Percentiles rank a stretch among this genome's conserved stretches.
These are phyloP conservation scores for Chlamydomonas reinhardtii DNA, from an alignment of 163 green algal genomes.

Conservation along the genomic window DNA sequence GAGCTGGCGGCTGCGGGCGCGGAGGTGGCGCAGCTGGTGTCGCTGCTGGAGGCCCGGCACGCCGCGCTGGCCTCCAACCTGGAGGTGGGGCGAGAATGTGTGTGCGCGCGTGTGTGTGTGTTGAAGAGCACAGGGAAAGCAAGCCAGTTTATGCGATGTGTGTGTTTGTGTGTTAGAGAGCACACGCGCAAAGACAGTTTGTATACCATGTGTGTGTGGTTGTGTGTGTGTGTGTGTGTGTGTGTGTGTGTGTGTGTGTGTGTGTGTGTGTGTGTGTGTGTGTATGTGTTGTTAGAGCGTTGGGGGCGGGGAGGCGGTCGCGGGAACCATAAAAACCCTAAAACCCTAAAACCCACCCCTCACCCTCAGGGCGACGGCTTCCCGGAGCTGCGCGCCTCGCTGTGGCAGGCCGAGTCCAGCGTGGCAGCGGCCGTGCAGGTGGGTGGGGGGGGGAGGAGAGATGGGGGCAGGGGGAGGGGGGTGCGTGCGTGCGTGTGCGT, in stretches of 20 bases:
- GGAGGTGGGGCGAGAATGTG: not conserved
- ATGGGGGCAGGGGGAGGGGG: no score
- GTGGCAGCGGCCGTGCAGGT: slow-evolving; percentile 68
- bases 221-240: not conserved
- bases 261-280: no score
- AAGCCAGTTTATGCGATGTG: not conserved
- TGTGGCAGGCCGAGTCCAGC: slow-evolving; percentile 78
- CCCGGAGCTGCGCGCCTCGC: slow-evolving; percentile 75
- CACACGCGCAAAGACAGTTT: no score
- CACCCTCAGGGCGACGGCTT: slow-evolving; percentile 63
- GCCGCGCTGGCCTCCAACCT: slow-evolving; percentile 54
- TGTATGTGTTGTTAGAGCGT: not conserved
- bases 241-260: not conserved
- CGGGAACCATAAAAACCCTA: no score
- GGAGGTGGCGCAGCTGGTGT: slow-evolving; percentile 55
- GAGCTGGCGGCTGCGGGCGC: slow-evolving; percentile 55
- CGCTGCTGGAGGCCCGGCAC: slow-evolving; percentile 69
- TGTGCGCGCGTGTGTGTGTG: not conserved
- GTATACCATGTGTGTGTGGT: no score
- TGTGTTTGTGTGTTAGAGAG: no score
- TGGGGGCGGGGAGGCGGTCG: no score
- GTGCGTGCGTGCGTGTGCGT: no score
- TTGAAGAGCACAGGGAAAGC: not conserved
- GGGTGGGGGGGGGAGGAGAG: no score
- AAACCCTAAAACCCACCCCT: not conserved